Evolutionary conservation across 192 early-diverging fungal genomes (phyloP), one percentile per base, ranked within the genome.

Genomic region (Podila epigama): DNA sequence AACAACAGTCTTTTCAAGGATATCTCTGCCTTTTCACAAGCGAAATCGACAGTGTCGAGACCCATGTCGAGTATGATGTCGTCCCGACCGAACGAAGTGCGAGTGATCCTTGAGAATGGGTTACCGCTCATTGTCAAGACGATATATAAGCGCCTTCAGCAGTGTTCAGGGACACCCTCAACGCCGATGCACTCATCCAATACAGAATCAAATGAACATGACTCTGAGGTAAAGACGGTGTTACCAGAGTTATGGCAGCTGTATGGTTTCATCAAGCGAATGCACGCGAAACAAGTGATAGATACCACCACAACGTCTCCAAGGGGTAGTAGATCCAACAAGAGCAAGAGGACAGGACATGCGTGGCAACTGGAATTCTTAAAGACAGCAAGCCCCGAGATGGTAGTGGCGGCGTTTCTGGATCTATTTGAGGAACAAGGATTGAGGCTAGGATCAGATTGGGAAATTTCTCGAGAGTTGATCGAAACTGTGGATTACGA

Each of bases 361-460:
- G 35, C 59, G 34, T 75, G 72, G 72, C 72, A 75, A 22, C 25
- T 75, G 6, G 29, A 63, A 5, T 68, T 75, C 22, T 22, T 75
- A 18, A 67, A 75, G 28, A 54, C 72, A 4, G 63, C 41, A 6
- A 68, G 72, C 33, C 72, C 72, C 18, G 72, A 75, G 50, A 29
- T 75, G 37, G 29, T 75, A 4, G 22, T 75, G 0, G 7, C 51
- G 15, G 65, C 53, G 5, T 60, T 75, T 25, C 22, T 58, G 25
- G 72, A 75, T 29, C 31, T 42, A 4, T 75, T 55, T 58, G 27
- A 61, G 33, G 52, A 68, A 10, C 37, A 66, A 33, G 72, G 72
- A 32, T 54, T 35, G 16, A 32, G 50, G 9, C 42, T 20, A 18
- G 72, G 72, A 16, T 75, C 52, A 18, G 72, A 75, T 9, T 57